Conservation (phyloP, 176 grass and related monocot species). For the Eragrostis nindensis region DNA sequence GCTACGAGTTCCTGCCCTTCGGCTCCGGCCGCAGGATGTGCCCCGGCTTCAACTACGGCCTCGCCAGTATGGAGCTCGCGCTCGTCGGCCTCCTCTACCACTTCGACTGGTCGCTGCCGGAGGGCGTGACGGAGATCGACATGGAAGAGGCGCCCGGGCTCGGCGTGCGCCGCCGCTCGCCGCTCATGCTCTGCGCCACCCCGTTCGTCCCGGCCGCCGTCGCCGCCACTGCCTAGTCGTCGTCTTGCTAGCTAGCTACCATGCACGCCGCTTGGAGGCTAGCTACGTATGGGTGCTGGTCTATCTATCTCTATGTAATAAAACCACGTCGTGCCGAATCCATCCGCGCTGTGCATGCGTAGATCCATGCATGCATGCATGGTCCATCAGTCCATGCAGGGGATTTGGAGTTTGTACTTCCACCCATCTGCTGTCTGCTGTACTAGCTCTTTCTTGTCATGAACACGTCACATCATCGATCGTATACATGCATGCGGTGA, state of each 20-base stretch:
- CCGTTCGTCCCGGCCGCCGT: not conserved
- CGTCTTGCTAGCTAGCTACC: no score
- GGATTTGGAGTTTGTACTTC: no score
- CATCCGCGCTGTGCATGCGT: no score
- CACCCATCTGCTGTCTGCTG: no score
- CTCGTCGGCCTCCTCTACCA: slow-evolving; percentile 36
- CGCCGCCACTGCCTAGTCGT: not conserved
- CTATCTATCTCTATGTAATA: no score
- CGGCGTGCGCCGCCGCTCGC: slow-evolving; percentile 15
- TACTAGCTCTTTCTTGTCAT: no score
- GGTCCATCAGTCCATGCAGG: no score
- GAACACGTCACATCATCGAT: no score
- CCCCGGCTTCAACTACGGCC: slow-evolving; percentile 23
- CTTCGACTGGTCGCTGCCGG: slow-evolving; percentile 46
- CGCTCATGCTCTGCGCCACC: not conserved
- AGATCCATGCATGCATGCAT: no score
- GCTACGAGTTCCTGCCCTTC: slow-evolving; percentile 48
- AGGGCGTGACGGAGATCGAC: slow-evolving; percentile 22
- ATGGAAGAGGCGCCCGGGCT: slow-evolving; percentile 33
- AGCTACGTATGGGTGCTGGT: no score
- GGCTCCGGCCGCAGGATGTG: slow-evolving; percentile 45
- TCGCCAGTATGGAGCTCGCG: slow-evolving; percentile 27
- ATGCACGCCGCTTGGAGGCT: not conserved
- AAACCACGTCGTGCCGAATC: no score
- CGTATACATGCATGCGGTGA: no score